Conservation (phyloP, 1,139 yeast species). For the Geotrichum macrosporum region DNA sequence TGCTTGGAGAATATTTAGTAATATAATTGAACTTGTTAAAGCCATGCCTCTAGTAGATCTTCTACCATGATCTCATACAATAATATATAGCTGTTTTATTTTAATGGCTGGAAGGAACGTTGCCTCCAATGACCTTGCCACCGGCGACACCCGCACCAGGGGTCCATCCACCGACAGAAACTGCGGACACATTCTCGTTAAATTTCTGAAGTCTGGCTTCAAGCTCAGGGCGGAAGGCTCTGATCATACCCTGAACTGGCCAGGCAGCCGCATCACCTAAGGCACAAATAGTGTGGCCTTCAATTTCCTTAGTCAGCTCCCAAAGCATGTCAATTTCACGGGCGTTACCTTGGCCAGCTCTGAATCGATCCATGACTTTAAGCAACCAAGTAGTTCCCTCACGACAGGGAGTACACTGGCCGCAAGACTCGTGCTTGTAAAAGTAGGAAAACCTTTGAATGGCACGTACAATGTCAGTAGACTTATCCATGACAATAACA, state of each 20-base stretch:
- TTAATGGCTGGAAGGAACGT: constrained; percentile 37
- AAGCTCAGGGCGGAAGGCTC: constrained; percentile 76
- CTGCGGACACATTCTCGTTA: constrained; percentile 43
- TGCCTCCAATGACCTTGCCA: constrained; percentile 64
- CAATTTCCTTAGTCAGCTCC: constrained; percentile 78
- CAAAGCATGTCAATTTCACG: constrained; percentile 77
- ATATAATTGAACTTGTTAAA: not conserved
- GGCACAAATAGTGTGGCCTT: constrained; percentile 88
- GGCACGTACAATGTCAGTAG: constrained; percentile 76
- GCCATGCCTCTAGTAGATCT: not conserved
- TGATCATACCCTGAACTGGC: constrained; percentile 85
- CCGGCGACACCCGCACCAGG: constrained; percentile 56
- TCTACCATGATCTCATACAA: not conserved
- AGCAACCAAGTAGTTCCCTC: constrained; percentile 87
- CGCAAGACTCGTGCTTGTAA: constrained; percentile 88
- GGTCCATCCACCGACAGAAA: constrained; percentile 76
- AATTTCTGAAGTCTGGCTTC: constrained; percentile 62
- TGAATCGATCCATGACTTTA: constrained; percentile 79
- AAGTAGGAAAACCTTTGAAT: constrained; percentile 78
- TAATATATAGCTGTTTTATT: too few species aligned
- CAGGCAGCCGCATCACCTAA: constrained; percentile 91
- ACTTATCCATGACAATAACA: constrained; percentile 82
- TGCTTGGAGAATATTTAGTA: not conserved
- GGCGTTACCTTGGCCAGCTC: constrained; percentile 69
- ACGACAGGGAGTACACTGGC: constrained; percentile 92